Evolutionary conservation across 176 grass and related monocot genomes (phyloP).

Genomic region (Zoysia japonica): DNA sequence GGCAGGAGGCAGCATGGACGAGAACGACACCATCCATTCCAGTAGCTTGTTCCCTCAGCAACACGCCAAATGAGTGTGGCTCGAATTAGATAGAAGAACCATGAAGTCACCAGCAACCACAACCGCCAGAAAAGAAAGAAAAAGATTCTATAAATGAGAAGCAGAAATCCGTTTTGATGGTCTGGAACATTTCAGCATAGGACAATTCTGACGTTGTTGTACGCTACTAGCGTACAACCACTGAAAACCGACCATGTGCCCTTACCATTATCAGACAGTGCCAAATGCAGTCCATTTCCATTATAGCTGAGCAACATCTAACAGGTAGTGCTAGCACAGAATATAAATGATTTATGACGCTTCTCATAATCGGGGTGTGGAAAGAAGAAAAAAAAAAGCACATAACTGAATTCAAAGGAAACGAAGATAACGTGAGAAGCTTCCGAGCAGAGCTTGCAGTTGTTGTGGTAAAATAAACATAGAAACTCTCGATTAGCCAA

Average conservation of each 20-base stretch:
- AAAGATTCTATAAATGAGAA: slow-evolving; percentile 10
- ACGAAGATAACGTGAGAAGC: background rate
- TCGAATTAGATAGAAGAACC: slow-evolving; percentile 28
- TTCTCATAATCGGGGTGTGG: slow-evolving; percentile 12
- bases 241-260: slow-evolving; percentile 34
- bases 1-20: background rate
- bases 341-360: slow-evolving; percentile 5
- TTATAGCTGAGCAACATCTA: slow-evolving; percentile 22
- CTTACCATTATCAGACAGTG: slow-evolving; percentile 16
- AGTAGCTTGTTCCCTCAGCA: slow-evolving; percentile 11
- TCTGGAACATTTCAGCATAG: slow-evolving; percentile 32
- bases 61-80: slow-evolving; percentile 43
- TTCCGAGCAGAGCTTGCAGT: background rate
- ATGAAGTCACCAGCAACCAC: slow-evolving; percentile 35
- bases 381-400: slow-evolving; percentile 12
- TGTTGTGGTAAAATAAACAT: background rate
- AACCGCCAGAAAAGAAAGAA: background rate
- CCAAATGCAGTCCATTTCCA: slow-evolving; percentile 5
- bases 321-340: slow-evolving; percentile 1
- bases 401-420: slow-evolving; percentile 16
- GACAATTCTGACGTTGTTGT: slow-evolving; percentile 36
- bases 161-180: slow-evolving; percentile 31
- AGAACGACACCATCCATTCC: background rate
- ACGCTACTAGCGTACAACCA: background rate
- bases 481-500: slow-evolving; percentile 5